Conservation (phyloP, 306 rosid genomes). For the Quercus aquifolioides region DNA sequence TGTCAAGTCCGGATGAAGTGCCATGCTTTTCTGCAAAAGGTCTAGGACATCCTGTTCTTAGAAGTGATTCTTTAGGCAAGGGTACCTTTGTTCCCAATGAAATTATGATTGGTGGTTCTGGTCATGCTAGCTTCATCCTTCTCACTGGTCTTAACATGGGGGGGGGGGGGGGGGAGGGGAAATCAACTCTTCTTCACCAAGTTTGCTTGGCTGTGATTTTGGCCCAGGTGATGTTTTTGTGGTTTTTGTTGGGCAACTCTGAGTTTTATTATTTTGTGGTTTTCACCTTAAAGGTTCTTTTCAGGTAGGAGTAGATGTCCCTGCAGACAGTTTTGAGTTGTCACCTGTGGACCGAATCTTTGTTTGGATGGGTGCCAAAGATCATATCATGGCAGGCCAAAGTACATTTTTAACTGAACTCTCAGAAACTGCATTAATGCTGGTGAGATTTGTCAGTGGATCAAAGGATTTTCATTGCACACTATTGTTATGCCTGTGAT, state of each 20-base stretch:
- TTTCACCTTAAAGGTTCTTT: slow-evolving; percentile 22
- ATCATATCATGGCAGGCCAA: slow-evolving; percentile 95
- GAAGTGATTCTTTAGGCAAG: slow-evolving; percentile 85
- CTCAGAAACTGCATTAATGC: slow-evolving; percentile 87
- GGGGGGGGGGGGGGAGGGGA: slow-evolving; percentile 31
- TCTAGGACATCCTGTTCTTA: slow-evolving; percentile 84
- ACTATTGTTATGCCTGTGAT: background rate
- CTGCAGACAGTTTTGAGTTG: slow-evolving; percentile 81
- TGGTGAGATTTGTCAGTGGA: slow-evolving; percentile 48
- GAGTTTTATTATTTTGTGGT: slow-evolving; percentile 9
- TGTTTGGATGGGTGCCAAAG: slow-evolving; percentile 96
- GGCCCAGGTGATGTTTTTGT: slow-evolving; percentile 68
- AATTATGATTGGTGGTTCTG: slow-evolving; percentile 71
- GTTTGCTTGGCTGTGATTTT: slow-evolving; percentile 83
- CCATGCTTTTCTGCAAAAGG: slow-evolving; percentile 64
- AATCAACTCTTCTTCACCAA: slow-evolving; percentile 94
- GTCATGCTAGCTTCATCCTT: slow-evolving; percentile 65
- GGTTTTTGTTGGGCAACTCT: slow-evolving; percentile 2
- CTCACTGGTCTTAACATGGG: slow-evolving; percentile 98
- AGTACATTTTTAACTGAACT: slow-evolving; percentile 94
- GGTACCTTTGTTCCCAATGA: slow-evolving; percentile 80
- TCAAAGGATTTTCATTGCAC: background rate
- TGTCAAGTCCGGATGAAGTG: slow-evolving; percentile 43
- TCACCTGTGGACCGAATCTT: slow-evolving; percentile 84
- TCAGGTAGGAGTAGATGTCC: slow-evolving; percentile 94